Evolutionary conservation across 345 rosid species (phyloP).

Genomic region (Kandelia obovata): DNA sequence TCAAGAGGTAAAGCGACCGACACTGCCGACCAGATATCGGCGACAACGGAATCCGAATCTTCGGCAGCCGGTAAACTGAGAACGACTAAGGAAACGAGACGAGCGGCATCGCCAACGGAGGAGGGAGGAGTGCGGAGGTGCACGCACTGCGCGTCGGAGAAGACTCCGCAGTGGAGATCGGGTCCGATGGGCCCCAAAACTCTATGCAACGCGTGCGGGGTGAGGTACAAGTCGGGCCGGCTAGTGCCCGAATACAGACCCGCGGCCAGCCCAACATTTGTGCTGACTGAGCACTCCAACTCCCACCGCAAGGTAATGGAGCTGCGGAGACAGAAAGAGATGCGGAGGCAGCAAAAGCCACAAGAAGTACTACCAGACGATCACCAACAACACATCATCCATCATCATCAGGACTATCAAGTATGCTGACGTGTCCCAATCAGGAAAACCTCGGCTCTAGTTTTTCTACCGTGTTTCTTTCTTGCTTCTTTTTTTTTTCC

Average conservation of each 20-base stretch:
- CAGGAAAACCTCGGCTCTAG: background rate
- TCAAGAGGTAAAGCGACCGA: constrained; percentile 33
- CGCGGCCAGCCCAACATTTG: constrained; percentile 76
- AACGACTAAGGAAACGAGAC: constrained; percentile 31
- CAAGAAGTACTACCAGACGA: constrained; percentile 19
- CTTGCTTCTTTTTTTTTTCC: background rate
- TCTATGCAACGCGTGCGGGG: constrained; percentile 74
- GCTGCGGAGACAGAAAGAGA: constrained; percentile 71
- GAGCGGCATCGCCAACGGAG: constrained; percentile 18
- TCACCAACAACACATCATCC: constrained; percentile 30
- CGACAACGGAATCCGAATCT: constrained; percentile 18
- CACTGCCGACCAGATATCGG: constrained; percentile 30
- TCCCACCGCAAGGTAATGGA: constrained; percentile 85
- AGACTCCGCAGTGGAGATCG: constrained; percentile 84
- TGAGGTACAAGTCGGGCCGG: constrained; percentile 74
- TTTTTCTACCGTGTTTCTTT: too few relatives aligned
- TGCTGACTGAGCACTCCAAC: constrained; percentile 72
- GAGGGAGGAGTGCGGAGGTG: constrained; percentile 54
- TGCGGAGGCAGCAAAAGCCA: constrained; percentile 29
- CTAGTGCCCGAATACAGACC: constrained; percentile 84
- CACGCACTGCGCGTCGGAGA: constrained; percentile 77
- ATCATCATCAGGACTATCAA: constrained; percentile 25
- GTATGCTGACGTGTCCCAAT: constrained; percentile 39
- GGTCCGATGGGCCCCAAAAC: constrained; percentile 84
- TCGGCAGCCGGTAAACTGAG: constrained; percentile 25